Conservation (phyloP, 495 filamentous ascomycete genomes). For the Penicillium atrosanguineum region DNA sequence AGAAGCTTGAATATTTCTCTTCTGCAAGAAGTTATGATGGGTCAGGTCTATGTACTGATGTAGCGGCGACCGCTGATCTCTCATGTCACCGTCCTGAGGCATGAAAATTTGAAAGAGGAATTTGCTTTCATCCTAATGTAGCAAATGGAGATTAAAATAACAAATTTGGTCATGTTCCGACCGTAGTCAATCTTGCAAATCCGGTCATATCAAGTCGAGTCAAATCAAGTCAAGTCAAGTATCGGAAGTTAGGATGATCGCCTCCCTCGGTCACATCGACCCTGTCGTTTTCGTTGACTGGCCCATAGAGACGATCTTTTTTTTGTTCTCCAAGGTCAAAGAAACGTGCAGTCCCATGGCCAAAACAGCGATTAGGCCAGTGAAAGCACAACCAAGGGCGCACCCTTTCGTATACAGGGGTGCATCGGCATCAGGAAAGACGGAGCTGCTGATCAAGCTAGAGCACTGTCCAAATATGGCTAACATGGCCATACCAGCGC, state of each 20-base stretch:
- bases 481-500: constrained; percentile 30
- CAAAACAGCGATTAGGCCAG: constrained; percentile 27
- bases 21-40: too few relatives aligned
- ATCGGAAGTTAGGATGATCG: constrained; percentile 26
- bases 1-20: too few relatives aligned
- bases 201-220: too few relatives aligned
- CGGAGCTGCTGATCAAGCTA: constrained; percentile 26
- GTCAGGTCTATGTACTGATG: too few relatives aligned
- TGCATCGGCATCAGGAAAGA: constrained; percentile 24
- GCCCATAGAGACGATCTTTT: constrained; percentile 27
- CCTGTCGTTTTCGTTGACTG: constrained; percentile 18
- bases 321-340: constrained; percentile 27
- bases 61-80: too few relatives aligned
- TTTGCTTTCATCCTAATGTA: too few relatives aligned
- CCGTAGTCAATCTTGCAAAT: too few relatives aligned
- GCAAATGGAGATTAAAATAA: too few relatives aligned
- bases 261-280: constrained; percentile 31
- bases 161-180: too few relatives aligned
- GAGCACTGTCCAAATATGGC: constrained; percentile 33
- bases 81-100: too few relatives aligned
- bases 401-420: constrained; percentile 28
- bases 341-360: constrained; percentile 24
- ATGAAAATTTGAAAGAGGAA: too few relatives aligned
- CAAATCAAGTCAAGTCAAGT: constrained; percentile 19
- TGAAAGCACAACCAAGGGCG: constrained; percentile 29